A percentile compares a stretch with the other conserved stretches of the same genome.
Conservation (phyloP, 441 rosid species). For the Mallotus repandus region DNA sequence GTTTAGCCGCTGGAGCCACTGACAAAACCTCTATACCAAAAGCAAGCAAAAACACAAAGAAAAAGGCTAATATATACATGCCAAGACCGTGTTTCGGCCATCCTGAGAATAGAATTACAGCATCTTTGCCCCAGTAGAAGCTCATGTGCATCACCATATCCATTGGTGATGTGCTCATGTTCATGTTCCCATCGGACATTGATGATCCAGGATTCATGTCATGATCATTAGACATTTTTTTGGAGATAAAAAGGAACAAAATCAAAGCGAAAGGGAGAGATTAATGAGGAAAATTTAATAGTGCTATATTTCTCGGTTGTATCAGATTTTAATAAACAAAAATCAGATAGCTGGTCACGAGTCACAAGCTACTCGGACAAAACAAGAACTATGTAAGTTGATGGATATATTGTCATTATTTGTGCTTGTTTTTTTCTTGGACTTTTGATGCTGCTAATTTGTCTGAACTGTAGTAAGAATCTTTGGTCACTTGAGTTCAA, state of each 20-base stretch:
- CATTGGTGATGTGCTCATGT: constrained; percentile 14
- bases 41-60: constrained; percentile 41
- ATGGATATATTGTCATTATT: background rate
- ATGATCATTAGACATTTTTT: background rate
- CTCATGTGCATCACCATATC: constrained; percentile 51
- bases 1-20: constrained; percentile 4
- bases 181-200: constrained; percentile 27
- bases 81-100: constrained; percentile 53
- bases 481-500: no score
- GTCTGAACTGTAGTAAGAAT: background rate
- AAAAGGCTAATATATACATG: constrained; percentile 46
- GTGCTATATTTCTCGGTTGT: constrained; percentile 2
- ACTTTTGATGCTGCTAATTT: background rate
- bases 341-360: no score
- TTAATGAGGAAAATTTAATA: background rate
- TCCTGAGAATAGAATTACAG: constrained; percentile 44
- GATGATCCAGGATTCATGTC: constrained; percentile 24
- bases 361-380: background rate
- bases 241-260: background rate
- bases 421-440: background rate
- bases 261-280: background rate
- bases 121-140: constrained; percentile 68
- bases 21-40: constrained; percentile 40
- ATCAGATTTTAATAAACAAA: constrained; percentile 10
- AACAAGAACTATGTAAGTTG: background rate